Base-by-base conservation (phyloP, 2,329 filamentous ascomycete genomes). In the Cucurbitaria berberidis region DNA sequence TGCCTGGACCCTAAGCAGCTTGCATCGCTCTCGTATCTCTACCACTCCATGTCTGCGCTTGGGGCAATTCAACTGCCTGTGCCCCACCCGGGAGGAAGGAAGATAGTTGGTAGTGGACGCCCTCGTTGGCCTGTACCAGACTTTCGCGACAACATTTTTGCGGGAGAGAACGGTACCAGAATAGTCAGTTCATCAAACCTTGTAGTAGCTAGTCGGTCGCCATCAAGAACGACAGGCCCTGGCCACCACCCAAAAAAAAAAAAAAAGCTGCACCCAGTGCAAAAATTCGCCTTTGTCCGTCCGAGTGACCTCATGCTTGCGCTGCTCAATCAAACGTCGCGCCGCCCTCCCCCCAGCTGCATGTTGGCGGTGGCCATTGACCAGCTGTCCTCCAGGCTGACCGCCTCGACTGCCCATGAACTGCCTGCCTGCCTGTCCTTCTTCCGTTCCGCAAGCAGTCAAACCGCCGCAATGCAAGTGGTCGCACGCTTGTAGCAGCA, bases 341-440 rank as follows among this genome's bases (percentile, higher is more conserved):
- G 34, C 21, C 51, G 58, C 57, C 53, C 46, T 55, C 35, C 46
- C 54, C 35, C 50, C 59, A 29, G 8, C 52, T 62, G 60, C 60
- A 60, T 41, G 42, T 11, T 22, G 57, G 51, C 40, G n/a, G n/a
- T 13, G 22, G 52, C 57, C 53, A 38, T 48, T 51, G n/a, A 48
- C 29, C 48, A 56, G 62, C 41, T 66, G 62, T 64, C 57, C n/a
- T 16, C 45, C 30, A 54, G 43, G 60, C 65, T 72, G 67, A 72
- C 68, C 69, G 68, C 69, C 68, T 68, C 61, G 53, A 44, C 46
- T 52, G 57, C 51, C 53, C 45, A 57, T 42, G 35, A 10, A 39
- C 29, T 38, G 38, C 24, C 50, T 44, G n/a, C n/a, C n/a, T n/a
- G n/a, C n/a, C n/a, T n/a, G n/a, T n/a, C n/a, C n/a, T n/a, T n/a